phyloP scores from a whole-genome alignment of 2,329 filamentous ascomycete species.

The Paracoccidioides lutzii region DNA sequence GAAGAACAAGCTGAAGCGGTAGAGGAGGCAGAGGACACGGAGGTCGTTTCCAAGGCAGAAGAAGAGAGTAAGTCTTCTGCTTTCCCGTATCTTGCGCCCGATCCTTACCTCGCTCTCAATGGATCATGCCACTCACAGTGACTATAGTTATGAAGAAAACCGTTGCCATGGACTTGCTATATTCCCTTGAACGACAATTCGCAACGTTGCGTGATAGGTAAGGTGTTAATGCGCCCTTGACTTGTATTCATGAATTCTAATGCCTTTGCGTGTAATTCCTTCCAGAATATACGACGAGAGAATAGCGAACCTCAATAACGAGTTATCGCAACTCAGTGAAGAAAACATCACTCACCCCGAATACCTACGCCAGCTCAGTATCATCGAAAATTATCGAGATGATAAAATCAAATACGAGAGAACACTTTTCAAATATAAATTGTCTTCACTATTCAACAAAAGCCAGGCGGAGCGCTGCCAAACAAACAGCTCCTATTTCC shows the following conservation, averaged over 20 bases:
- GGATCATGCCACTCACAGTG: slow-evolving; percentile 16
- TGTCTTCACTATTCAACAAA: slow-evolving; percentile 58
- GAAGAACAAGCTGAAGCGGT: slow-evolving; percentile 34
- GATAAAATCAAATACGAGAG: slow-evolving; percentile 68
- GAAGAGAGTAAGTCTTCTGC: slow-evolving; percentile 36
- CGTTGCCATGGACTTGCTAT: slow-evolving; percentile 65
- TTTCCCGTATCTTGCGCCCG: slow-evolving; percentile 12
- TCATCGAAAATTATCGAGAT: slow-evolving; percentile 67
- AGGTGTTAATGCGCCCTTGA: slow-evolving; percentile 11
- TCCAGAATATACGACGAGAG: slow-evolving; percentile 75
- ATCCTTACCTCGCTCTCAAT: neutral
- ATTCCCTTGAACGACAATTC: slow-evolving; percentile 78
- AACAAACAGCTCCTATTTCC: slow-evolving; percentile 80
- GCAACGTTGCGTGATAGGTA: slow-evolving; percentile 59
- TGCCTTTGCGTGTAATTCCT: slow-evolving; percentile 12
- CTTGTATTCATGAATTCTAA: neutral
- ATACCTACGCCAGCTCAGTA: slow-evolving; percentile 78
- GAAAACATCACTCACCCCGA: slow-evolving; percentile 66
- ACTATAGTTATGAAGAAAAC: slow-evolving; percentile 60
- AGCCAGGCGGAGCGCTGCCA: slow-evolving; percentile 74
- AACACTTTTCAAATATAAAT: slow-evolving; percentile 58
- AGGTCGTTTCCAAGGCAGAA: slow-evolving; percentile 36
- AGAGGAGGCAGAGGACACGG: slow-evolving; percentile 34
- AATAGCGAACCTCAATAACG: slow-evolving; percentile 62
- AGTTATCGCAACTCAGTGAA: slow-evolving; percentile 47